Evolutionary conservation across 2,329 filamentous ascomycete species (phyloP).

Genomic region (Apiospora sp.): DNA sequence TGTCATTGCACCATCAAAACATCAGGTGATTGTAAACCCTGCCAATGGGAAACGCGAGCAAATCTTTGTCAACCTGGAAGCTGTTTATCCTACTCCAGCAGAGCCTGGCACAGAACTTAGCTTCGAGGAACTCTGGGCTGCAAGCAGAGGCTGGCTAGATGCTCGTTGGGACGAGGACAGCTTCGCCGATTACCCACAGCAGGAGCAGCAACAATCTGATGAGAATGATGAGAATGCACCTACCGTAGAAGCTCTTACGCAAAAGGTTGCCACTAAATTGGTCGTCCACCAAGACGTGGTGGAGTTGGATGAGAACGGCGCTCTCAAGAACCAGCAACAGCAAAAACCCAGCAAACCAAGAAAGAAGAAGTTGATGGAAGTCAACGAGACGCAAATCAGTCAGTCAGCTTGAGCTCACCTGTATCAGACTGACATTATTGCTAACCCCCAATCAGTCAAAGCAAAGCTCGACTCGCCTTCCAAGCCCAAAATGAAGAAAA

Average conservation of each 20-base stretch:
- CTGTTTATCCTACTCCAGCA: conserved; percentile 81
- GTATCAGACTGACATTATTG: conserved; percentile 25
- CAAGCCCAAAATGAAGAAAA: conserved; percentile 83
- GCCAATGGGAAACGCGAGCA: conserved; percentile 84
- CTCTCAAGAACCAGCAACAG: conserved; percentile 51
- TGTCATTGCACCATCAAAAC: conserved; percentile 73
- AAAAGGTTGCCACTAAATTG: conserved; percentile 47
- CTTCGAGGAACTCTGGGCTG: conserved; percentile 91
- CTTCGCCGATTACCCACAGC: conserved; percentile 33
- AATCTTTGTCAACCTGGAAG: conserved; percentile 86
- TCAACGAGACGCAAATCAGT: conserved; percentile 94
- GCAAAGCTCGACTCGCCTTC: conserved; percentile 91
- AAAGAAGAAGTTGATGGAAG: conserved; percentile 83
- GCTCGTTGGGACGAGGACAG: conserved; percentile 61
- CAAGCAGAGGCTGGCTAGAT: conserved; percentile 73
- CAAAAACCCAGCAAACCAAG: conserved; percentile 60
- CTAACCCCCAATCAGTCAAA: conserved; percentile 72
- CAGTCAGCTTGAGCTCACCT: conserved; percentile 47
- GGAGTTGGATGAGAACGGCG: conserved; percentile 68
- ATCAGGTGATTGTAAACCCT: conserved; percentile 84
- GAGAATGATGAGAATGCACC: conserved; percentile 36
- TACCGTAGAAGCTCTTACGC: conserved; percentile 39
- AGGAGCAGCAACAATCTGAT: conserved; percentile 26
- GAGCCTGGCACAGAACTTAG: conserved; percentile 79
- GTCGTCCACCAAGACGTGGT: conserved; percentile 53